Percentiles rank a stretch among this genome's conserved stretches.
These are phyloP conservation scores for Orbilia ellipsospora DNA, from an alignment of 2,329 filamentous ascomycete species.

Conservation along the genomic window DNA sequence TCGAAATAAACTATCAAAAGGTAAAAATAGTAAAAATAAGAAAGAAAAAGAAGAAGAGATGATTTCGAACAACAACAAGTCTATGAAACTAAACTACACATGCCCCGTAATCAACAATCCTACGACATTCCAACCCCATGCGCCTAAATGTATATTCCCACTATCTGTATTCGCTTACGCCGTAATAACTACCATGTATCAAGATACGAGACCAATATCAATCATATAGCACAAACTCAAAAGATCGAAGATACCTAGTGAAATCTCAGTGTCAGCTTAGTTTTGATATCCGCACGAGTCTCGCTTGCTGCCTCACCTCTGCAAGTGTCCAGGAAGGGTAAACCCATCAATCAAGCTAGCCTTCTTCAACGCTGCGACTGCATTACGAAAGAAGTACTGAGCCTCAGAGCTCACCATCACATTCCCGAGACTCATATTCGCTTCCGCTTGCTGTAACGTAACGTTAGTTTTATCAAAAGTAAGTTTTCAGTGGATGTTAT, in stretches of 20 bases:
- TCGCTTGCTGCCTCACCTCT: conserved; percentile 23
- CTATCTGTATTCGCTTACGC: not conserved
- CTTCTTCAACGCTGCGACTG: conserved; percentile 47
- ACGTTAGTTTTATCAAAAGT: conserved; percentile 1
- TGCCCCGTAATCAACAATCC: not conserved
- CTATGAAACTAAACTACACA: conserved; percentile 18
- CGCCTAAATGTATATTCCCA: not conserved
- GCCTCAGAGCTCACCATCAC: conserved; percentile 48
- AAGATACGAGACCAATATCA: conserved; percentile 2
- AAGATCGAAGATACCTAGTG: conserved; percentile 46
- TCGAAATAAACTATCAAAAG: not conserved
- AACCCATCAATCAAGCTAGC: conserved; percentile 50
- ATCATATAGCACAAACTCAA: conserved; percentile 53
- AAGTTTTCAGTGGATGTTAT: not conserved
- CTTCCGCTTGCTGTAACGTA: conserved; percentile 43
- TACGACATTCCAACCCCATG: no score
- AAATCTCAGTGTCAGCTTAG: conserved; percentile 7
- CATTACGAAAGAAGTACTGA: conserved; percentile 37
- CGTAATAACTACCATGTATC: not conserved
- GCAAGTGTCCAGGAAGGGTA: conserved; percentile 31
- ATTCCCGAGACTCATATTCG: conserved; percentile 53
- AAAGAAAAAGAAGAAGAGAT: not conserved
- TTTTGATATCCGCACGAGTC: not conserved
- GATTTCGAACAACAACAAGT: conserved; percentile 16
- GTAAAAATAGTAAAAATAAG: not conserved